phyloP scores from a whole-genome alignment of 2,329 filamentous ascomycete genomes.

The Pseudopithomyces maydicus region DNA sequence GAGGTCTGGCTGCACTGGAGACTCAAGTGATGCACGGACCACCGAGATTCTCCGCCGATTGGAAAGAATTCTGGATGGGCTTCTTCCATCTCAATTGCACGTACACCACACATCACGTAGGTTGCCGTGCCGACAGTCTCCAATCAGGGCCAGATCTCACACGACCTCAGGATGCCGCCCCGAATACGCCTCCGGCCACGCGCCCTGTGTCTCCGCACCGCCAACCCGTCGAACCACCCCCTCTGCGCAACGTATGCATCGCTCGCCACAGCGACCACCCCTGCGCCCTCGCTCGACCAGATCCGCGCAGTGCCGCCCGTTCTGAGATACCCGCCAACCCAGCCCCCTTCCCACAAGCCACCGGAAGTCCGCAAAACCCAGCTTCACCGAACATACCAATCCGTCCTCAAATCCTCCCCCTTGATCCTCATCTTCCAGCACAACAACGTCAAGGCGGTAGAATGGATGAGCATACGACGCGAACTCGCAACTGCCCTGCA shows the following conservation, averaged over 20 bases:
- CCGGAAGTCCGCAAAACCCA: slow-evolving; percentile 90
- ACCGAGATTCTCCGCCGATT: slow-evolving; percentile 19
- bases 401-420: slow-evolving; percentile 82
- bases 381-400: slow-evolving; percentile 83
- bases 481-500: slow-evolving; percentile 67
- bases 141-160: slow-evolving; percentile 7
- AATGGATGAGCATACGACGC: slow-evolving; percentile 74
- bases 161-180: slow-evolving; percentile 38
- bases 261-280: slow-evolving; percentile 56
- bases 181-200: slow-evolving; percentile 43
- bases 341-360: slow-evolving; percentile 86
- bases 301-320: slow-evolving; percentile 52
- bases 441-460: slow-evolving; percentile 74
- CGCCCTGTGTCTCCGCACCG: slow-evolving; percentile 33
- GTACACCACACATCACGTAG: slow-evolving; percentile 32
- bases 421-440: slow-evolving; percentile 86
- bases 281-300: slow-evolving; percentile 58
- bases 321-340: slow-evolving; percentile 63
- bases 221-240: slow-evolving; percentile 24
- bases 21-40: slow-evolving; percentile 29
- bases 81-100: slow-evolving; percentile 28
- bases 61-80: slow-evolving; percentile 34
- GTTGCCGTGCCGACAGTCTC: slow-evolving; percentile 5
- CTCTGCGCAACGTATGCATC: slow-evolving; percentile 55
- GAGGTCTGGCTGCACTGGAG: slow-evolving; percentile 12